Evolutionary conservation across 805 yeast genomes (phyloP), one percentile per base, ranked within the genome.

Genomic region (Kluyveromyces aestuarii): DNA sequence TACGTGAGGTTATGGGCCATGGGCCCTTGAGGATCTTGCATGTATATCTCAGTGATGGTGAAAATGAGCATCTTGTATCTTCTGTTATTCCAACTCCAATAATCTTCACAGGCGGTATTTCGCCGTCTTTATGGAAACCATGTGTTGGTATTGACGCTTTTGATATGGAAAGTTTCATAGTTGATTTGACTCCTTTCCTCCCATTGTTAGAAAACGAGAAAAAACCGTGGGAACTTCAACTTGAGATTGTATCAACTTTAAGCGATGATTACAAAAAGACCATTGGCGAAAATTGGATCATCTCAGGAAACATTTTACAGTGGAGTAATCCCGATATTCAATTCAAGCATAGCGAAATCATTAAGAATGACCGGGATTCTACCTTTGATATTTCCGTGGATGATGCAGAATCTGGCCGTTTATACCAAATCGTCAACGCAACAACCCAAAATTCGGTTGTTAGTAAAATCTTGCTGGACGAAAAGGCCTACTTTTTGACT

Each of bases 91-190:
- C 96, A 2, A 79, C 77, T 54, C 90, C 91, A 1, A 77, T 81
- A 8, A 75, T 88, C 14, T 88, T 74, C 67, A 80, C 95, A 1
- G 96, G 96, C 7, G 96, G 95, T 2, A 67, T 81, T 35, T 77
- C 89, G 1, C 95, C 96, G 1, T 73, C 82, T 4, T 67, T 87
- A 43, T 88, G 96, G 96, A 73, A 76, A 45, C 87, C 95, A 3
- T 78, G 85, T 52, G 95, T 87, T 7, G 81, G 87, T 2, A 73
- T 76, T 17, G 75, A 80, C 50, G 82, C 95, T 0, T 86, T 81
- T 66, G 95, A 88, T 61, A 69, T 87, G 30, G 80, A 79, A 16
- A 74, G 83, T n/a, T 71, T 83, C 54, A 82, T 80, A 49, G 61
- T 88, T 42, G 95, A 88, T 53, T 57, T 88, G 43, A 77, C 91